These are phyloP conservation scores for Dimargaris cristalligena DNA, from an alignment of 192 early-diverging fungal genomes.

Conservation along the genomic window DNA sequence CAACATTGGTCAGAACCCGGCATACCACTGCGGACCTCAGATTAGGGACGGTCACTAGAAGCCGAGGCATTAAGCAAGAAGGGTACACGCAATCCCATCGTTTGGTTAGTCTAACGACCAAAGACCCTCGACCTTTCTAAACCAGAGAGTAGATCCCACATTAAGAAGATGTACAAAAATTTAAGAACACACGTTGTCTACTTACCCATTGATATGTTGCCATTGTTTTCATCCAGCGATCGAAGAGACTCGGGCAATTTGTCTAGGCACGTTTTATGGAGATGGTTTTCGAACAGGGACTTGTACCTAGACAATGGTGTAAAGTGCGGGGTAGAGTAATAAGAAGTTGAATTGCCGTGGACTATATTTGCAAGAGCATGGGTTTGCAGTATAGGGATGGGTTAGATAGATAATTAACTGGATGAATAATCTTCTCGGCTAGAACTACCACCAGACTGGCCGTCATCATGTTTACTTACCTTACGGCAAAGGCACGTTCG, in stretches of 20 bases:
- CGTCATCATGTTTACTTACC: no score
- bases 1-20: slow-evolving; percentile 30
- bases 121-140: slow-evolving; percentile 31
- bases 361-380: no score
- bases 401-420: no score
- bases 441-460: no score
- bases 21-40: slow-evolving; percentile 45
- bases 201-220: slow-evolving; percentile 1
- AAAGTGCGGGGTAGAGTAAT: no score
- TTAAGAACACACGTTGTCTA: neutral
- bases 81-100: no score
- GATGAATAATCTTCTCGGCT: no score
- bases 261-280: slow-evolving; percentile 3
- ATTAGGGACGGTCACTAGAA: slow-evolving; percentile 30
- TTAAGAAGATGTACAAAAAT: slow-evolving; percentile 20
- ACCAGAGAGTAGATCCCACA: slow-evolving; percentile 24
- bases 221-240: slow-evolving; percentile 8
- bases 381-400: no score
- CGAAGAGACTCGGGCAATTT: slow-evolving; percentile 34
- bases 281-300: neutral
- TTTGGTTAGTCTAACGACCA: slow-evolving; percentile 27
- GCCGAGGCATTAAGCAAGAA: slow-evolving; percentile 14
- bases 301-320: neutral
- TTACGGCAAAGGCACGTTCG: slow-evolving; percentile 30
- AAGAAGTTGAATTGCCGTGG: no score